Base-by-base conservation (phyloP, 2,329 filamentous ascomycete genomes). In the Penicillium janthinellum region DNA sequence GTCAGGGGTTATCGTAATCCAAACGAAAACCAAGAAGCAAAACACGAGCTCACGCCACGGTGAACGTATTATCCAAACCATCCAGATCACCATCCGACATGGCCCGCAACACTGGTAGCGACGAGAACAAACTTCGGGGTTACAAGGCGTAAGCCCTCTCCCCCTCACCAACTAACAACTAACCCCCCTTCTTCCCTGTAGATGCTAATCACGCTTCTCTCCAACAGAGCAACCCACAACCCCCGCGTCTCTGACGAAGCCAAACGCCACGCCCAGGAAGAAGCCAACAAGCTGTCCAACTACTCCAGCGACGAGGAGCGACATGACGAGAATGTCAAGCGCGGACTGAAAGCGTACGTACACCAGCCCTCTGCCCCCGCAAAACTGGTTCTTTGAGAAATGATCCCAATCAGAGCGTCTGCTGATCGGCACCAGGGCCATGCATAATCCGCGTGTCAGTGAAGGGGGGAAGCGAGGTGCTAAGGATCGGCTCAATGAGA, bases 271-370 rank as follows among this genome's bases (percentile, higher is more conserved):
- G 68, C 66, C 37, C 56, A 64, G 8, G 44, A 66, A 28, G 66
- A 69, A n/a, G 59, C 68, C 12, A 50, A 62, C 28, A 49, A 38
- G 14, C 42, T 55, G 15, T 57, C 63, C 22, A 28, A 44, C n/a
- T 31, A 35, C 10, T 11, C 42, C n/a, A 57, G 57, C 10, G 65
- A 61, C 4, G 65, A 61, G 6, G 57, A 63, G 34, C 50, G 50
- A 6, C 64, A 62, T 41, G 51, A 55, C 8, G 47, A 39, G n/a
- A 70, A 70, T 41, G 64, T 69, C 39, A 61, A 61, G 38, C 56
- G 67, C 31, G 68, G 68, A 4, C 59, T 69, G 55, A 69, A 67
- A 54, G 65, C 67, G 68, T 70, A 63, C 49, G 67, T 64, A 39
- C 28, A 35, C 49, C 49, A 52, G 38, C 35, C 51, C 39, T 28